Evolutionary conservation across 2,329 filamentous ascomycete species (phyloP).

Genomic region (Tothia fuscella): DNA sequence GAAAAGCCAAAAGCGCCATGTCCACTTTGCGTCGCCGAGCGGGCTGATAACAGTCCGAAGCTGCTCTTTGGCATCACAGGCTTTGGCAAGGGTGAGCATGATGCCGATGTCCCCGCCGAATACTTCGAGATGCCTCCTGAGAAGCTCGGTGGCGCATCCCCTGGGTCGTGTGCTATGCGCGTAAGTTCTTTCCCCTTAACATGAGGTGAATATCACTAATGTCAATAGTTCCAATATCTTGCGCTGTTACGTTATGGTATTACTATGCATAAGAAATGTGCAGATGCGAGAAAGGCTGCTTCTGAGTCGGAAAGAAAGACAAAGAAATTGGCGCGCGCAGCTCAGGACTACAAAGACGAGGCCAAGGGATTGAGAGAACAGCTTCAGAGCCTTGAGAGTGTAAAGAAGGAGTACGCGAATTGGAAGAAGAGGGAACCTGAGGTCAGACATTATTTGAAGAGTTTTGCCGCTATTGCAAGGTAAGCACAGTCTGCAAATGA

Average conservation of each 20-base stretch:
- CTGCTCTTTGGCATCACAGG: conserved; percentile 35
- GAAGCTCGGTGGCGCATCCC: conserved; percentile 24
- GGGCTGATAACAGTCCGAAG: conserved; percentile 22
- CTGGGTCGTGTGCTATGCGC: conserved; percentile 30
- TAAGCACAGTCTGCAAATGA: too few relatives aligned
- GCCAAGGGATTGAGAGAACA: background rate
- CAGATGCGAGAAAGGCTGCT: background rate
- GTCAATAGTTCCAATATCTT: conserved; percentile 35
- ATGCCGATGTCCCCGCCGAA: conserved; percentile 29
- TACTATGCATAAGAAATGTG: conserved; percentile 7
- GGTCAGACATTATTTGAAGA: conserved; percentile 25
- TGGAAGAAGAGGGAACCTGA: conserved; percentile 22
- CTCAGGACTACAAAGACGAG: background rate
- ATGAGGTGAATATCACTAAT: conserved; percentile 9
- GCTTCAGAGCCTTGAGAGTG: conserved; percentile 12
- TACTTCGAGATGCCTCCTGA: conserved; percentile 35
- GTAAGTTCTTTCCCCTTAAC: conserved; percentile 19
- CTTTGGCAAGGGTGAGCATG: conserved; percentile 29
- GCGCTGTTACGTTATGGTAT: conserved; percentile 23
- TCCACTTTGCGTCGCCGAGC: conserved; percentile 30
- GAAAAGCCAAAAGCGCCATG: conserved; percentile 31
- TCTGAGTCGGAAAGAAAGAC: conserved; percentile 17
- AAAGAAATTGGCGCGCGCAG: background rate
- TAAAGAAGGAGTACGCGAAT: conserved; percentile 16
- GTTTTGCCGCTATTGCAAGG: conserved; percentile 22